Evolutionary conservation across 371 early-diverging fungal genomes (phyloP).

Genomic region (Mucor irregularis): DNA sequence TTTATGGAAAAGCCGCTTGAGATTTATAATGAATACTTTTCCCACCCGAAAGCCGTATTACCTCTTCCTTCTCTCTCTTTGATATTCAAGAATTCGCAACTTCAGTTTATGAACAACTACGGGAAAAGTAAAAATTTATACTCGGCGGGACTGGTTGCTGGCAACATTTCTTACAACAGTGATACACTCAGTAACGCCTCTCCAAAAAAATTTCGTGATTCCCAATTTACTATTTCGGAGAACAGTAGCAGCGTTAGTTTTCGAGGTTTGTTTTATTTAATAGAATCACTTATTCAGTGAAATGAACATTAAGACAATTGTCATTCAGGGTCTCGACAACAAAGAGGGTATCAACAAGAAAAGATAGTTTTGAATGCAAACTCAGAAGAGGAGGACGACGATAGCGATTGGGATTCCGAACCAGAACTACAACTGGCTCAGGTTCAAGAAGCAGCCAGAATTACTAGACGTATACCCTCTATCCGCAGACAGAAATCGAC

Average conservation of each 20-base stretch:
- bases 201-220: slow-evolving; percentile 10
- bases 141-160: slow-evolving; percentile 3
- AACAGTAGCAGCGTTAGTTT: slow-evolving; percentile 13
- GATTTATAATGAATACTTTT: not conserved
- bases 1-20: not conserved
- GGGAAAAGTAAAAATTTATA: slow-evolving; percentile 9
- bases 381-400: not conserved
- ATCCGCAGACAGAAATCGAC: not conserved
- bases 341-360: not conserved
- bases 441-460: slow-evolving; percentile 19
- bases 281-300: not conserved
- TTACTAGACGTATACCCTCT: slow-evolving; percentile 12
- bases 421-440: slow-evolving; percentile 30
- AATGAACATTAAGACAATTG: not conserved
- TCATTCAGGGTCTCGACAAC: not conserved
- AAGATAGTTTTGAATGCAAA: not conserved
- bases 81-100: not conserved
- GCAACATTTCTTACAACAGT: slow-evolving; percentile 6
- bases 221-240: slow-evolving; percentile 5
- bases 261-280: too few species aligned
- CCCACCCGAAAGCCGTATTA: too few species aligned
- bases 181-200: not conserved
- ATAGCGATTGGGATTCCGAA: slow-evolving; percentile 39
- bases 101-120: not conserved
- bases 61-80: not conserved